Conservation (phyloP, 75 land plant species). For the Cryptomeria japonica region DNA sequence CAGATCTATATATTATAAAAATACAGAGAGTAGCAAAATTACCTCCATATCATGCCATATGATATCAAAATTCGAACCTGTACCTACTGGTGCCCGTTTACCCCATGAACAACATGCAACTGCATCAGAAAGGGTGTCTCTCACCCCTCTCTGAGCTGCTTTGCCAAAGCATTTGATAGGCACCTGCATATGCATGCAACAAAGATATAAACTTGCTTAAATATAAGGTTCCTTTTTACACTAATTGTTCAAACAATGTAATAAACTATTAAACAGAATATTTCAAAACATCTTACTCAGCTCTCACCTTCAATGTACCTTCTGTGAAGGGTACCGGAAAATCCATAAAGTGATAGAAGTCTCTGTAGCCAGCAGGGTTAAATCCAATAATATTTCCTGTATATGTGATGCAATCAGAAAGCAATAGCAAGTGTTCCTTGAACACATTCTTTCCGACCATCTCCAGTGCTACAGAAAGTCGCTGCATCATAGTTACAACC, state of each 20-base stretch:
- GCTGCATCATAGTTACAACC: conserved; percentile 32
- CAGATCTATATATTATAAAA: background rate
- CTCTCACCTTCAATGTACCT: conserved; percentile 71
- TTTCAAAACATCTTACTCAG: background rate
- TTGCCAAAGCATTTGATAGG: conserved; percentile 71
- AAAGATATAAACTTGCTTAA: background rate
- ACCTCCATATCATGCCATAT: conserved; percentile 57
- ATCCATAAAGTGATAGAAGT: conserved; percentile 48
- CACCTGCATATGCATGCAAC: conserved; percentile 35
- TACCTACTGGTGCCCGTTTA: conserved; percentile 71
- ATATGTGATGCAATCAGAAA: conserved; percentile 74
- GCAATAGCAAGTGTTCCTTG: conserved; percentile 63
- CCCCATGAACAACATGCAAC: conserved; percentile 84
- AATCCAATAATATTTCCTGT: conserved; percentile 83
- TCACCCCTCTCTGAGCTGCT: conserved; percentile 66
- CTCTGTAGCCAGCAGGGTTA: conserved; percentile 67
- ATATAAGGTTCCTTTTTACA: background rate
- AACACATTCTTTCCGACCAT: conserved; percentile 62
- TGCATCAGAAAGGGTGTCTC: conserved; percentile 58
- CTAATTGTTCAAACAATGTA: background rate
- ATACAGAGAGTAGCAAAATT: background rate
- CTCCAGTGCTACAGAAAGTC: conserved; percentile 53
- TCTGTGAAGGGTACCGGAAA: conserved; percentile 83
- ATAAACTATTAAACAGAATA: background rate
- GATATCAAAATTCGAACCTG: conserved; percentile 74